These are phyloP conservation scores for Starmerella geochares DNA, from an alignment of 805 yeast genomes.

Conservation along the genomic window DNA sequence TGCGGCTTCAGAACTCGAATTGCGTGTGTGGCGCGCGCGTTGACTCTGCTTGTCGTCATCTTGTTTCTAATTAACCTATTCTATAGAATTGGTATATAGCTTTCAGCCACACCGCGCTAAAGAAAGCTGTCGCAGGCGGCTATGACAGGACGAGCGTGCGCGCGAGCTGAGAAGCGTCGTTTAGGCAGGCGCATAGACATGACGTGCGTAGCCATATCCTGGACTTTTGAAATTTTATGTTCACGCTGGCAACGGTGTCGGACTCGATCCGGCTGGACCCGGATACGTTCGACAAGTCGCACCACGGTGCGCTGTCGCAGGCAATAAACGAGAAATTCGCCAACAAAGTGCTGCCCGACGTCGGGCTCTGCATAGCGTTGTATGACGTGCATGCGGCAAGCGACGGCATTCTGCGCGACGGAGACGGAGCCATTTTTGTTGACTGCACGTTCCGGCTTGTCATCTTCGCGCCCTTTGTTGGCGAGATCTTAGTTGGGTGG, in stretches of 20 bases:
- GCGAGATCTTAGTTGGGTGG: conserved; percentile 89
- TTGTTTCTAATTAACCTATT: too few relatives aligned
- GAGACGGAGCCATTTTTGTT: conserved; percentile 83
- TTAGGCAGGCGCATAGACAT: too few relatives aligned
- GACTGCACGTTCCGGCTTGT: conserved; percentile 60
- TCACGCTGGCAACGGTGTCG: conserved; percentile 65
- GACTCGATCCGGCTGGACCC: conserved; percentile 88
- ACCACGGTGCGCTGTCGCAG: conserved; percentile 60
- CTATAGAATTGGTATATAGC: too few relatives aligned
- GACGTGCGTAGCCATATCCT: conserved; percentile 1
- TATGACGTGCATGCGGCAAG: conserved; percentile 76
- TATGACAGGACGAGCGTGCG: too few relatives aligned
- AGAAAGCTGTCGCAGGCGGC: too few relatives aligned
- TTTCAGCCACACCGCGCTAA: too few relatives aligned
- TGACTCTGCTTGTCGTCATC: too few relatives aligned
- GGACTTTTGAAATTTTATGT: conserved; percentile 43
- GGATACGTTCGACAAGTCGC: conserved; percentile 61
- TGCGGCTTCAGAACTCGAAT: too few relatives aligned
- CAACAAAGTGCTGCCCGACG: conserved; percentile 69
- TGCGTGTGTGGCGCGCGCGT: too few relatives aligned
- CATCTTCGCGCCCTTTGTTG: conserved; percentile 88
- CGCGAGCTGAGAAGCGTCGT: too few relatives aligned
- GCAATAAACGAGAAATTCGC: conserved; percentile 79
- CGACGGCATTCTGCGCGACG: conserved; percentile 84
- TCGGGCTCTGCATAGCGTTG: conserved; percentile 74